These are phyloP conservation scores for Trichoderma cornu-damae DNA, from an alignment of 2,329 filamentous ascomycete species.

Conservation along the genomic window DNA sequence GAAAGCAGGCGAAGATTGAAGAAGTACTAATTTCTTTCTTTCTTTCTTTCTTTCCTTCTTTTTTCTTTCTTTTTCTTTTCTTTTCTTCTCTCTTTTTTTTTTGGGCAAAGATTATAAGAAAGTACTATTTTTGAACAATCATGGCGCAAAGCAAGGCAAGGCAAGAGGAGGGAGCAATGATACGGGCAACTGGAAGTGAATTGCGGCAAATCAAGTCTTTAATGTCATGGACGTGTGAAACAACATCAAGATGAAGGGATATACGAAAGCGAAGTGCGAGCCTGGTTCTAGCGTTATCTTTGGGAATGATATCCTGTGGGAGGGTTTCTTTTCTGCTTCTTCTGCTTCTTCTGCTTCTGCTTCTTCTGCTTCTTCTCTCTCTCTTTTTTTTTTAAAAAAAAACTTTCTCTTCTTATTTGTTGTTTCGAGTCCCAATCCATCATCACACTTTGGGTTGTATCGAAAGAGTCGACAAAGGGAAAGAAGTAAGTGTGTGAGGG, in stretches of 20 bases:
- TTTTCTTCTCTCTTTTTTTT: too few relatives aligned
- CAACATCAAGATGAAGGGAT: not conserved
- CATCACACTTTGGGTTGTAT: too few relatives aligned
- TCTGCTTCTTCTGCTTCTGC: not conserved
- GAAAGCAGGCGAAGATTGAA: slow-evolving; percentile 29
- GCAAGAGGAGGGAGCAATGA: not conserved
- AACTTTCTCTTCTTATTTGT: not conserved
- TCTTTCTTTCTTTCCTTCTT: too few relatives aligned
- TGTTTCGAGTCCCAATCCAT: too few relatives aligned
- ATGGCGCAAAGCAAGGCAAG: not conserved
- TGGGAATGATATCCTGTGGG: slow-evolving; percentile 1
- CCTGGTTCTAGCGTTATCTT: slow-evolving; percentile 3
- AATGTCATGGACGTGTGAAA: slow-evolving; percentile 1
- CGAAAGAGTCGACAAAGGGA: not conserved
- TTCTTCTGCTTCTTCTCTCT: not conserved
- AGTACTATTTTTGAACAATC: too few relatives aligned
- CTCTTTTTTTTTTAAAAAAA: not conserved
- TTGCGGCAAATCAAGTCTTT: not conserved
- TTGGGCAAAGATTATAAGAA: too few relatives aligned
- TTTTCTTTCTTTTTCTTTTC: too few relatives aligned
- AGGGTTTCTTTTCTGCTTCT: not conserved
- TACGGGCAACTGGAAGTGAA: not conserved
- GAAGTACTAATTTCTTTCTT: too few relatives aligned
- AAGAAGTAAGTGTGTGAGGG: not conserved
- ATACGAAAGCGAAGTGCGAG: not conserved